Evolutionary conservation across 495 filamentous ascomycete genomes (phyloP), one percentile per base, ranked within the genome.

Genomic region (Bombardia bombarda): DNA sequence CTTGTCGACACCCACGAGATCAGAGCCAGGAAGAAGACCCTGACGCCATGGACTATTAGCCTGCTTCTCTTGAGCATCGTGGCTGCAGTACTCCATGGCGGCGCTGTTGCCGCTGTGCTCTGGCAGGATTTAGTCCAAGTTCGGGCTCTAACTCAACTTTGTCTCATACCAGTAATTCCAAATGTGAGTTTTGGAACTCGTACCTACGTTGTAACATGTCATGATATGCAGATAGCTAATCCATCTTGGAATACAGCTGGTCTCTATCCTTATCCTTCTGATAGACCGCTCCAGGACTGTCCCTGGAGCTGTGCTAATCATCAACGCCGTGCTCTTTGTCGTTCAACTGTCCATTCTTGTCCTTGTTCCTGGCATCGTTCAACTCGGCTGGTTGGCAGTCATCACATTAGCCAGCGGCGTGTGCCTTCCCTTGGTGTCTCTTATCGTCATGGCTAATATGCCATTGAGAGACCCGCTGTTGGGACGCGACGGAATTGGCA

Each of bases 391-490:
- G 51, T 33, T 33, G 0, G 35, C 31, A 10, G 7, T 30, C 16
- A 17, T 49, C 10, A 16, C 40, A 4, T 50, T 46, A 53, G 23
- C 20, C 1, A 31, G 28, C n/a, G 53, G 50, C 1, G 38, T 49
- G 16, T 22, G 20, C 10, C 19, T 56, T 4, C 43, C 53, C 16
- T 23, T 60, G 2, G 30, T 40, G 10, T 58, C 68, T 16, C 64
- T 82, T 30, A 34, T 68, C 9, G 46, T 77, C 12, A 80, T 87
- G 38, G 55, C 86, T 17, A 56, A 69, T 16, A 90, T 89, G 85
- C 86, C 87, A 14, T 58, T 89, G 45, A 73, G 86, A 40, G 69
- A 83, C 37, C 74, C 78, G 8, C 55, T 57, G 0, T 55, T 83
- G n/a, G 65, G 75, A 19, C 62, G 58, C n/a, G 60, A 72, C 3